A percentile compares a stretch with the other conserved stretches of the same genome.
These are phyloP conservation scores for Diaporthe sp. DNA, from an alignment of 2,329 filamentous ascomycete species.

Conservation along the genomic window DNA sequence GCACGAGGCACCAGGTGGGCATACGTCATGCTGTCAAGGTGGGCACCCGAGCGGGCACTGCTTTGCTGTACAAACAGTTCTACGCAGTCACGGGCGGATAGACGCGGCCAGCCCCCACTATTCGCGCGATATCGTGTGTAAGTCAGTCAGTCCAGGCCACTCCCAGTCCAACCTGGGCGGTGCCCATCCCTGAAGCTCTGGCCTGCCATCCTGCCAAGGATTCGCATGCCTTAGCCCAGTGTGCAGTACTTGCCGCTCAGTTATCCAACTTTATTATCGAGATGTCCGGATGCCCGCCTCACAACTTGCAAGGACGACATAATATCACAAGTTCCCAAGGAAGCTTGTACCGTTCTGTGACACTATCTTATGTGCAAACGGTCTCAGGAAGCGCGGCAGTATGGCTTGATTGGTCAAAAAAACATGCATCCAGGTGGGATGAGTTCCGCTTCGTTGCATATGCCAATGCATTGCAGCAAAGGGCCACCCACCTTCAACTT, in stretches of 20 bases:
- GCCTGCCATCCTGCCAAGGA: not conserved
- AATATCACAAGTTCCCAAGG: not conserved
- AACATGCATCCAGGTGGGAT: not conserved
- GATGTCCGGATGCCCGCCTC: not conserved
- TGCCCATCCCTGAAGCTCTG: not conserved
- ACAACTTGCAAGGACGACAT: not conserved
- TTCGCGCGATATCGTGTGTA: not conserved
- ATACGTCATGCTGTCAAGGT: constrained; percentile 40
- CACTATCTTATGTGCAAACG: not conserved
- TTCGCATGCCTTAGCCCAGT: not conserved
- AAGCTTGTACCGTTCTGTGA: not conserved
- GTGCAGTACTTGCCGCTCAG: not conserved
- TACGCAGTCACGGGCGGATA: constrained; percentile 22
- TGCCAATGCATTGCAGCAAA: not conserved
- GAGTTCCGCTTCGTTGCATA: not conserved
- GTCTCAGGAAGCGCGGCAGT: too few relatives aligned
- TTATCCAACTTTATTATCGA: not conserved
- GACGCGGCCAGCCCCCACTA: constrained; percentile 29
- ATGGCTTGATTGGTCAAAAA: not conserved
- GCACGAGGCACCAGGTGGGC: constrained; percentile 24
- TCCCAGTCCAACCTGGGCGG: not conserved
- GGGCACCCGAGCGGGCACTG: constrained; percentile 42
- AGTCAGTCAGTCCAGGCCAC: not conserved
- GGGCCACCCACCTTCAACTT: not conserved
- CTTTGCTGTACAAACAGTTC: constrained; percentile 28